A percentile compares a stretch with the other conserved stretches of the same genome.
These are phyloP conservation scores for Saturnispora serradocipensis DNA, from an alignment of 805 yeast species.

Conservation along the genomic window DNA sequence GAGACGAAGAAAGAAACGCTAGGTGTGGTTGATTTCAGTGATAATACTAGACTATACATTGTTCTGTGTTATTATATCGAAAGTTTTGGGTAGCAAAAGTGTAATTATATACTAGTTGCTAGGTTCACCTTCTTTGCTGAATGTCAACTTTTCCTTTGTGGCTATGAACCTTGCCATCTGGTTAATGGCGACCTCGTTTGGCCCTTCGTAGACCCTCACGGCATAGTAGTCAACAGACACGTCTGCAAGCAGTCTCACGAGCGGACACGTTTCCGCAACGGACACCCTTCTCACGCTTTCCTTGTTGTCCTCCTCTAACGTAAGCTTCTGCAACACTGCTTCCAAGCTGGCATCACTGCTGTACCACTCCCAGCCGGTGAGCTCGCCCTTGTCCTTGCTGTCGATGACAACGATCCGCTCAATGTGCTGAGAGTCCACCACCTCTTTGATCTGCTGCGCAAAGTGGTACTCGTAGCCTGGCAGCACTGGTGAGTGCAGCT, in stretches of 20 bases:
- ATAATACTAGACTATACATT: no score
- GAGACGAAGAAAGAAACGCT: not conserved
- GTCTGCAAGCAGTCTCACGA: not conserved
- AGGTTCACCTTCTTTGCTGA: not conserved
- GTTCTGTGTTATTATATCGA: no score
- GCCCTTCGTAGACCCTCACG: conserved; percentile 12
- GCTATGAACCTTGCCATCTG: conserved; percentile 3
- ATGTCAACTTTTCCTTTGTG: not conserved
- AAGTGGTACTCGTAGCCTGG: conserved; percentile 12
- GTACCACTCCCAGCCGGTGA: conserved; percentile 4
- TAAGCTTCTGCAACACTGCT: not conserved
- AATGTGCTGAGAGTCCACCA: not conserved
- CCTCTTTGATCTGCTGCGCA: conserved; percentile 5
- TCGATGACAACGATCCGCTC: conserved; percentile 7
- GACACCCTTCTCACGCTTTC: not conserved
- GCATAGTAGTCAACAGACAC: conserved; percentile 5
- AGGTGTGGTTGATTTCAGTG: no score
- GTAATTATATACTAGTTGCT: not conserved
- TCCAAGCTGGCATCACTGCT: not conserved
- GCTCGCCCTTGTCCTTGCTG: conserved; percentile 8
- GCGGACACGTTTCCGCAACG: not conserved
- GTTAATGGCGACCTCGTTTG: conserved; percentile 6
- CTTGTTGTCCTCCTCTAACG: not conserved
- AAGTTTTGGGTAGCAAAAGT: no score
- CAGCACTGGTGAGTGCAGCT: conserved; percentile 12